Base-by-base conservation (phyloP, 768 basidiomycete genomes). In the Xanthoconium stramineum region DNA sequence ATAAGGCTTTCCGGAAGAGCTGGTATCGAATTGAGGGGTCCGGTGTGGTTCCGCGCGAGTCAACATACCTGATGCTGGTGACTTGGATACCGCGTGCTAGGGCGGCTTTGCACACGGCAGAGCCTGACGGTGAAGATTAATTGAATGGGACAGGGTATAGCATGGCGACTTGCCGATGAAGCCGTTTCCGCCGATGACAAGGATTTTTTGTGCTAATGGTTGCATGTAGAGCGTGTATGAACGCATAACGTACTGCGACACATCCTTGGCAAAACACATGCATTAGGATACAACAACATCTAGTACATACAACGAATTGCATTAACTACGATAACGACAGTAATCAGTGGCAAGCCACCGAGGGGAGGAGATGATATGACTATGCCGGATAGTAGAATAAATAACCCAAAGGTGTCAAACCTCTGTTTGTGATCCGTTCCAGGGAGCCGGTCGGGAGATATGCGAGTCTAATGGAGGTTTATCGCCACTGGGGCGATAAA, bases 161-260 rank as follows among this genome's bases (percentile, higher is more conserved):
- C 20, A 36, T 15, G 0, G 20, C n/a, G 12, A 56, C 75, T 57
- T 61, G 90, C 95, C 96, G 65, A 99, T 85, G 76, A 97, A 98
- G 6, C 97, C 97, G 75, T 97, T 97, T 44, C 97, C 97, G n/a
- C 97, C 97, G 2, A 98, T 83, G 40, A 99, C 93, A n/a, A 98
- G 83, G 37, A 98, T 80, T 65, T 78, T 88, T 52, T 77, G 81
- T 50, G 77, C 53, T 24, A 77, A n/a, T 39, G 60, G 52, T 52
- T 52, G n/a, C 68, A 69, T 69, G 14, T 6, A 33, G 39, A 57
- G 24, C 3, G 14, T 0, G 20, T 3, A 29, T 10, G 7, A 24
- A 54, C 47, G 15, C 46, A 24, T 53, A 24, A 45, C 59, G 50
- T 4, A 24, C 2, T 24, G 24, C 24, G 38, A 5, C 5, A 40